Conservation (phyloP, 352 stramenopile genomes). For the Pythium sukuiense region DNA sequence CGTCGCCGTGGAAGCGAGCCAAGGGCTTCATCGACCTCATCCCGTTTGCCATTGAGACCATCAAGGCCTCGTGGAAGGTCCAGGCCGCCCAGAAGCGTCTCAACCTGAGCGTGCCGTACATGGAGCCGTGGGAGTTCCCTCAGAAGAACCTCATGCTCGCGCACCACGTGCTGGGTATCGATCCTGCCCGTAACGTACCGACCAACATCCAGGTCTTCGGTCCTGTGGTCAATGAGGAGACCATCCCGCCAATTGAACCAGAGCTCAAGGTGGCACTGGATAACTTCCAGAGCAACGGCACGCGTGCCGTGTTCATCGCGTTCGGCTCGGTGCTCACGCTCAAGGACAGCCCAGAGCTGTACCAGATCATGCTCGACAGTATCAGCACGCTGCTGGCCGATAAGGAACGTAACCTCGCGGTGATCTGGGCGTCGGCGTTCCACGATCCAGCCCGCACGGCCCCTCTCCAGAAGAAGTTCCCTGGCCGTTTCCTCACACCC, state of each 20-base stretch:
- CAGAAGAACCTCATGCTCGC: conserved; percentile 32
- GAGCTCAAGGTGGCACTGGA: conserved; percentile 24
- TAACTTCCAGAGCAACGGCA: conserved; percentile 10
- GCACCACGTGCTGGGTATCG: conserved; percentile 28
- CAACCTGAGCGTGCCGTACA: conserved; percentile 26
- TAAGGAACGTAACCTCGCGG: conserved; percentile 17
- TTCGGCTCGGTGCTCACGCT: conserved; percentile 29
- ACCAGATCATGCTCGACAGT: conserved; percentile 22
- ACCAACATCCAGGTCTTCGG: conserved; percentile 30
- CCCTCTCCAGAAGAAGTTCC: conserved; percentile 20
- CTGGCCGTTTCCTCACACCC: conserved; percentile 25
- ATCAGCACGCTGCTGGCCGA: conserved; percentile 20
- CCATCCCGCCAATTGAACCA: conserved; percentile 26
- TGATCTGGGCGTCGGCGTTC: conserved; percentile 26
- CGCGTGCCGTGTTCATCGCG: conserved; percentile 23
- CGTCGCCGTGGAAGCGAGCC: conserved; percentile 26
- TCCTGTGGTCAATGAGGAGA: conserved; percentile 26
- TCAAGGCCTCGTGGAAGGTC: conserved; percentile 28
- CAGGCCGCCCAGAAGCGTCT: conserved; percentile 26
- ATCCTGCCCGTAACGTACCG: conserved; percentile 25
- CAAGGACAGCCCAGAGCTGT: conserved; percentile 26
- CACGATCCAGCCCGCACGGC: conserved; percentile 17
- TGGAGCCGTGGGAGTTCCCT: conserved; percentile 29
- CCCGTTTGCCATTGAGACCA: conserved; percentile 23
- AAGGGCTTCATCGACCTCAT: conserved; percentile 26